Evolutionary conservation across 2,329 filamentous ascomycete genomes (phyloP).

Genomic region (Aspergillus cejpii): DNA sequence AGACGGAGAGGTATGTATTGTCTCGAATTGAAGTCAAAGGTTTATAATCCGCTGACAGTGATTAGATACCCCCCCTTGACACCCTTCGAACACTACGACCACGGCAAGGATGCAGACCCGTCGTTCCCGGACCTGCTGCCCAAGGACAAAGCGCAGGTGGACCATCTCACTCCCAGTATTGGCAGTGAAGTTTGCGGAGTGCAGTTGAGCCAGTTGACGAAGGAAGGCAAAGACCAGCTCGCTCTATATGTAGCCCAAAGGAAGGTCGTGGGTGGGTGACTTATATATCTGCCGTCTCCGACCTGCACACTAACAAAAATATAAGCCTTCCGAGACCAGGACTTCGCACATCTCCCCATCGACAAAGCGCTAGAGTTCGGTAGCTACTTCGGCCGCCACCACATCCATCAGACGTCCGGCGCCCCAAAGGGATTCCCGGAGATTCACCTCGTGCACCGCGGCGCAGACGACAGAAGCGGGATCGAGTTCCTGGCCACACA

Average conservation of each 20-base stretch:
- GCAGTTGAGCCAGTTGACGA: constrained; percentile 61
- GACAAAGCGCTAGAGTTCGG: constrained; percentile 62
- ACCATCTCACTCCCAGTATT: constrained; percentile 64
- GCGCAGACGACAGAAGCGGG: constrained; percentile 56
- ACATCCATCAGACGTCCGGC: constrained; percentile 74
- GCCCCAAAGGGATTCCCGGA: constrained; percentile 67
- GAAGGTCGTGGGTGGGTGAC: constrained; percentile 59
- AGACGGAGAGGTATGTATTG: constrained; percentile 35
- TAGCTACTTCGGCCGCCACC: constrained; percentile 70
- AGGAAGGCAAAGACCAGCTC: constrained; percentile 68
- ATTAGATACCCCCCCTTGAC: constrained; percentile 55
- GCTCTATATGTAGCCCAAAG: constrained; percentile 46
- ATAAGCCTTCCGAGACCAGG: constrained; percentile 64
- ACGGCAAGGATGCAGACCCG: constrained; percentile 66
- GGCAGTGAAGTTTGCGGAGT: constrained; percentile 65
- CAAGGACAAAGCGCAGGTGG: constrained; percentile 39
- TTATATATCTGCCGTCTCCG: background rate
- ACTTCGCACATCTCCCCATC: constrained; percentile 65
- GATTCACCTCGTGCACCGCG: constrained; percentile 71
- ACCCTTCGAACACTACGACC: constrained; percentile 66
- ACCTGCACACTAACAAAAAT: background rate
- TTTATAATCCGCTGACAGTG: constrained; percentile 1
- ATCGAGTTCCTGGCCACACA: constrained; percentile 60
- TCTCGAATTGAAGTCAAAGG: background rate
- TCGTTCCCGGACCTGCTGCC: constrained; percentile 62